Conservation (phyloP, 139 green algal genomes). For the Volvox reticuliferus region DNA sequence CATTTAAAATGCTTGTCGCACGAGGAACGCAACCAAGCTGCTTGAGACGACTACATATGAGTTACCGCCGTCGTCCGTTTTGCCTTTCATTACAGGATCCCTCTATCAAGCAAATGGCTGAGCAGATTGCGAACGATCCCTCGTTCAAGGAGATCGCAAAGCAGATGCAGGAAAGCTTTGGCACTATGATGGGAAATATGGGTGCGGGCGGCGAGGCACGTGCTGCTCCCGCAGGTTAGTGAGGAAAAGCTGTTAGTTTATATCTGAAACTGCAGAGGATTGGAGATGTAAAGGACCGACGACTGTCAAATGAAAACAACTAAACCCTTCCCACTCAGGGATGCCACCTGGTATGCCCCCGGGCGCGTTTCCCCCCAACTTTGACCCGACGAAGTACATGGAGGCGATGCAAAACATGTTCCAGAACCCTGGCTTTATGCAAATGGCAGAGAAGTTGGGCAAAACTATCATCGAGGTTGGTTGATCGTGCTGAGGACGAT, state of each 20-base stretch:
- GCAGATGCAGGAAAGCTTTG: slow-evolving; percentile 76
- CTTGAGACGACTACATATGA: no score
- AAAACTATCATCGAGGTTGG: slow-evolving; percentile 85
- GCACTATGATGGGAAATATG: slow-evolving; percentile 53
- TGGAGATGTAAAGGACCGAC: no score
- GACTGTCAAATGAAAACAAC: no score
- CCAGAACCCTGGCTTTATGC: slow-evolving; percentile 84
- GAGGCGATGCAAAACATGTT: slow-evolving; percentile 86
- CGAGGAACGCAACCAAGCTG: no score
- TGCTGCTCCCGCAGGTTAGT: slow-evolving; percentile 41
- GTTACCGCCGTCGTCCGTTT: not conserved
- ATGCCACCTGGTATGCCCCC: slow-evolving; percentile 40
- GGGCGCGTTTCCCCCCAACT: slow-evolving; percentile 46
- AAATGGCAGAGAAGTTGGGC: slow-evolving; percentile 89
- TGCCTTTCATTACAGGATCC: slow-evolving; percentile 69
- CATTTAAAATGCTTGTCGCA: not conserved
- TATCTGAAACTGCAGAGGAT: no score
- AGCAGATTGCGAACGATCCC: slow-evolving; percentile 85
- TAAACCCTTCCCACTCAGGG: not conserved
- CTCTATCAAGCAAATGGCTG: slow-evolving; percentile 85
- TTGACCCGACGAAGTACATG: slow-evolving; percentile 83
- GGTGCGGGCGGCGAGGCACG: slow-evolving; percentile 10
- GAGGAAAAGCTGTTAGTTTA: not conserved
- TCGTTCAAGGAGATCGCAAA: slow-evolving; percentile 77
- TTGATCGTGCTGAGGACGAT: not conserved